Conservation (phyloP, 1,284 basidiomycete genomes). For the Apiotrichum domesticum region DNA sequence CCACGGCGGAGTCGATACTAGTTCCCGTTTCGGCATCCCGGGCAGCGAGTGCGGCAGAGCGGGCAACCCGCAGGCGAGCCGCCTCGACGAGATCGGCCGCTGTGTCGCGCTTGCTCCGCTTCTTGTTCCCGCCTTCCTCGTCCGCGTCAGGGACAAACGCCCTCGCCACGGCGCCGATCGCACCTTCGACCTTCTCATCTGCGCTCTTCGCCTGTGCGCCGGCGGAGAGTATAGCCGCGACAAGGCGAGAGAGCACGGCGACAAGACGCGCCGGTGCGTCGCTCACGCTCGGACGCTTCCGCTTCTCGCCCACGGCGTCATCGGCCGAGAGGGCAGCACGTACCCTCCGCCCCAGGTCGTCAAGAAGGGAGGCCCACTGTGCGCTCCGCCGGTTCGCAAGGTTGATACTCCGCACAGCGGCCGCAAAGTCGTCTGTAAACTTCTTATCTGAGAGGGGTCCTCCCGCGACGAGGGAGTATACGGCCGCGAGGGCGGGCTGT, state of each 20-base stretch:
- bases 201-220: slow-evolving; percentile 11
- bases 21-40: slow-evolving; percentile 1
- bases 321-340: background rate
- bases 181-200: slow-evolving; percentile 12
- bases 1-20: background rate
- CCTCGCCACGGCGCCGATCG: slow-evolving; percentile 3
- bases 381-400: slow-evolving; percentile 14
- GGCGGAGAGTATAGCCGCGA: slow-evolving; percentile 13
- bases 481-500: slow-evolving; percentile 16
- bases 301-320: slow-evolving; percentile 6
- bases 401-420: slow-evolving; percentile 9
- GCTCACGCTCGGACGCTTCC: slow-evolving; percentile 3
- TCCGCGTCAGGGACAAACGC: slow-evolving; percentile 11
- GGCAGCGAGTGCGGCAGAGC: slow-evolving; percentile 5
- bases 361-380: slow-evolving; percentile 12
- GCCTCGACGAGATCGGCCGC: slow-evolving; percentile 7
- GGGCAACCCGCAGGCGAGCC: slow-evolving; percentile 12
- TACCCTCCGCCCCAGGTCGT: slow-evolving; percentile 4
- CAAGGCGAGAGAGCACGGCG: slow-evolving; percentile 9
- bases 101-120: slow-evolving; percentile 8
- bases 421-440: slow-evolving; percentile 9
- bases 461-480: slow-evolving; percentile 23
- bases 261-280: slow-evolving; percentile 6
- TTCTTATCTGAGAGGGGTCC: slow-evolving; percentile 19
- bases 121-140: slow-evolving; percentile 2